phyloP scores from a whole-genome alignment of 192 early-diverging fungal species.

The Paraglomus brasilianum region DNA sequence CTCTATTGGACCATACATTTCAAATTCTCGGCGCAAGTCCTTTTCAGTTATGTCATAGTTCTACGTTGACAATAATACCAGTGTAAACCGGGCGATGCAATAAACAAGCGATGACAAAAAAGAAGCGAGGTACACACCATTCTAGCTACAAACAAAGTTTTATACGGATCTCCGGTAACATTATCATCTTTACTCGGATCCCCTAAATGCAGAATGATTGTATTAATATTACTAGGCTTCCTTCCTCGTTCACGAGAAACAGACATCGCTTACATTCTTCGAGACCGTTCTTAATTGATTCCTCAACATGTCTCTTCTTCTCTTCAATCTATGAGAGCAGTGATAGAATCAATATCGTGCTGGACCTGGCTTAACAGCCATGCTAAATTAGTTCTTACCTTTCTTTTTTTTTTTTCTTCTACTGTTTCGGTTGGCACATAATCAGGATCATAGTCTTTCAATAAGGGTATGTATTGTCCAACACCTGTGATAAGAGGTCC shows the following conservation, averaged over 20 bases:
- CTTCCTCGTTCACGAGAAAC: not conserved
- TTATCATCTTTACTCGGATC: conserved; percentile 72
- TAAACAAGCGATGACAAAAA: not conserved
- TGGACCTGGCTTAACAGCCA: not conserved
- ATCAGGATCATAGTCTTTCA: conserved; percentile 62
- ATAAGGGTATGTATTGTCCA: conserved; percentile 52
- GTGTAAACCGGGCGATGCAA: not conserved
- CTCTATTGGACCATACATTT: conserved; percentile 77
- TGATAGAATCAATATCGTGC: not conserved
- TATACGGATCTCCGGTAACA: conserved; percentile 84
- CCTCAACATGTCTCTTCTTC: conserved; percentile 57
- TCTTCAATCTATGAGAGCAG: conserved; percentile 48
- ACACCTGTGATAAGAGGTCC: conserved; percentile 58
- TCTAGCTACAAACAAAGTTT: conserved; percentile 85
- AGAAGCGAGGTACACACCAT: conserved; percentile 46
- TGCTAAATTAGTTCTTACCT: conserved; percentile 45
- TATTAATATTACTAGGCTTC: not conserved
- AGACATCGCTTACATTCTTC: conserved; percentile 46
- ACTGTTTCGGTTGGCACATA: conserved; percentile 70
- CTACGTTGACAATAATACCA: conserved; percentile 33
- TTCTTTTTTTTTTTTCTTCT: conserved; percentile 66
- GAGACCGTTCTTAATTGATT: conserved; percentile 52
- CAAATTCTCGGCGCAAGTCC: conserved; percentile 73
- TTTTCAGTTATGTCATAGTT: conserved; percentile 75
- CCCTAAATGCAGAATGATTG: conserved; percentile 45